Percentiles rank a stretch among this genome's conserved stretches.
These are phyloP conservation scores for Phytopythium ostracodes DNA, from an alignment of 352 stramenopile species.

Conservation along the genomic window DNA sequence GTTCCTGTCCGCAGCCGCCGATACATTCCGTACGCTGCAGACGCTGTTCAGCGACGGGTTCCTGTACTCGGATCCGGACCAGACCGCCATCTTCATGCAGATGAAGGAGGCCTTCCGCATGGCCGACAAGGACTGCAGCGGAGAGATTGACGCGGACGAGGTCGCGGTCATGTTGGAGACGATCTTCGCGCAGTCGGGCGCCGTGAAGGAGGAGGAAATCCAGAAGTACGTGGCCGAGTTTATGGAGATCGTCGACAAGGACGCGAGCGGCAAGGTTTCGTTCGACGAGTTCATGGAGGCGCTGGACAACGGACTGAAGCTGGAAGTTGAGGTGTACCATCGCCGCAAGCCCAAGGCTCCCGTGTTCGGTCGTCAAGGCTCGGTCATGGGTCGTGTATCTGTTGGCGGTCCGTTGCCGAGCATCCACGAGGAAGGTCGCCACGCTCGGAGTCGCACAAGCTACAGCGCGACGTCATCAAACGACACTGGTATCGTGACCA, in stretches of 20 bases:
- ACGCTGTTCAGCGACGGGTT: conserved; percentile 75
- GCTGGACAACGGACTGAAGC: conserved; percentile 68
- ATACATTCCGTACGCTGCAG: conserved; percentile 71
- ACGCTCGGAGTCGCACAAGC: conserved; percentile 10
- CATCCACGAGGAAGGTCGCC: conserved; percentile 31
- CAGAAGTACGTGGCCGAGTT: conserved; percentile 69
- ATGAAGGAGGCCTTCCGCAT: conserved; percentile 84
- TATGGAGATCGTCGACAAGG: conserved; percentile 68
- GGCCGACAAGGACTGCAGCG: conserved; percentile 75
- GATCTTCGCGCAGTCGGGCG: conserved; percentile 74
- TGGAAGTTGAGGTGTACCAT: conserved; percentile 72
- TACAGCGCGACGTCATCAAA: conserved; percentile 27
- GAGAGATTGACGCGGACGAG: conserved; percentile 77
- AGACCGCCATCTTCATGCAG: conserved; percentile 85
- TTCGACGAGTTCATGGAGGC: conserved; percentile 83
- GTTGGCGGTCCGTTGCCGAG: conserved; percentile 20
- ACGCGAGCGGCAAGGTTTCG: conserved; percentile 63
- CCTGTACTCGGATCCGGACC: conserved; percentile 68
- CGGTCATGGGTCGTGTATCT: conserved; percentile 6
- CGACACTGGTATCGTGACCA: conserved; percentile 22
- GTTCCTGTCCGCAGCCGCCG: conserved; percentile 45
- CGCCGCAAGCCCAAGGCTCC: conserved; percentile 30
- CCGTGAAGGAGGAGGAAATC: conserved; percentile 70
- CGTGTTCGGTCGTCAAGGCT: conserved; percentile 13
- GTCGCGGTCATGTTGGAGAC: conserved; percentile 70